Evolutionary conservation across 2,329 filamentous ascomycete genomes (phyloP).

Genomic region (Aspergillus sp.): DNA sequence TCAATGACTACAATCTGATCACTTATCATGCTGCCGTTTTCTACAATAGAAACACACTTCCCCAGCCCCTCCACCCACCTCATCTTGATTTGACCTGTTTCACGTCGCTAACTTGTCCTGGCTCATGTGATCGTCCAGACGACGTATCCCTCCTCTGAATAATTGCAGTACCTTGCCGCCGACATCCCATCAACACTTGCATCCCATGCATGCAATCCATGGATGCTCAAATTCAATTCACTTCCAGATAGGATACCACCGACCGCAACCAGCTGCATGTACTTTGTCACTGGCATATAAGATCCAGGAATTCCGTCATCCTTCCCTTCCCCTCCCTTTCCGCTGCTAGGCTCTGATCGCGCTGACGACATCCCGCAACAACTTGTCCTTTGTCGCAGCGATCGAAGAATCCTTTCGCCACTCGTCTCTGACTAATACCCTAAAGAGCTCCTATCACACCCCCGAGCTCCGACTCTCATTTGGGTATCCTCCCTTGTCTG

Average conservation of each 20-base stretch:
- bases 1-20: background rate
- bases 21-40: background rate
- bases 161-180: background rate
- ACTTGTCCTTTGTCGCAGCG: too few relatives aligned
- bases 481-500: too few relatives aligned
- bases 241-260: background rate
- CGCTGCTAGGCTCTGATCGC: too few relatives aligned
- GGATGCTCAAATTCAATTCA: background rate
- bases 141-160: background rate
- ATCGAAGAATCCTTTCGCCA: too few relatives aligned
- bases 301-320: too few relatives aligned
- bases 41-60: background rate
- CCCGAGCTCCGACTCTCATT: too few relatives aligned
- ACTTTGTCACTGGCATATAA: background rate
- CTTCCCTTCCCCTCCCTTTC: too few relatives aligned
- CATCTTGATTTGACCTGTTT: background rate
- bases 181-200: background rate
- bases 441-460: too few relatives aligned
- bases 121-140: background rate
- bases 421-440: too few relatives aligned
- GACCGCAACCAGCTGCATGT: slow-evolving; percentile 1
- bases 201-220: slow-evolving; percentile 2
- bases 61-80: background rate
- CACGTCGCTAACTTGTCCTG: background rate
- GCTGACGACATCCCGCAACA: too few relatives aligned